Percentiles rank a stretch among this genome's conserved stretches.
Evolutionary conservation across 2,329 filamentous ascomycete genomes (phyloP).

Genomic region (Verticillium tricorpus): DNA sequence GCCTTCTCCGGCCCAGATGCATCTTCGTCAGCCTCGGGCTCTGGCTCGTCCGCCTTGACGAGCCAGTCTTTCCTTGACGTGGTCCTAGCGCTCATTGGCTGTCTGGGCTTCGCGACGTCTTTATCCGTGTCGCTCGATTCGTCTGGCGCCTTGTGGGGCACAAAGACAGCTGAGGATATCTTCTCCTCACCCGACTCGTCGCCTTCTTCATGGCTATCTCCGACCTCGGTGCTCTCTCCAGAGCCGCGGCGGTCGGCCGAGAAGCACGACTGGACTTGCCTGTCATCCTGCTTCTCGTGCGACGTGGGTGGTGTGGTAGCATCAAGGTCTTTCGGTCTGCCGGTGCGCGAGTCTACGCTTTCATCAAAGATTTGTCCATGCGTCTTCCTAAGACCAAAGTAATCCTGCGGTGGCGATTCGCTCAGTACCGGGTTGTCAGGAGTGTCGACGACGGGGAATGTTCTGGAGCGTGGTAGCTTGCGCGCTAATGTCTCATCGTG

Average conservation of each 20-base stretch:
- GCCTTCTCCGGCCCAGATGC: slow-evolving; percentile 25
- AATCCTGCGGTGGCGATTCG: slow-evolving; percentile 13
- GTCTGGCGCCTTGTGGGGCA: slow-evolving; percentile 63
- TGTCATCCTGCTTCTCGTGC: slow-evolving; percentile 5
- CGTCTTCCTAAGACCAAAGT: slow-evolving; percentile 12
- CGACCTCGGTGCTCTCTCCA: slow-evolving; percentile 31
- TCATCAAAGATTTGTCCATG: slow-evolving; percentile 14
- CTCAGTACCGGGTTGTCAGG: slow-evolving; percentile 10
- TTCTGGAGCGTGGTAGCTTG: slow-evolving; percentile 8
- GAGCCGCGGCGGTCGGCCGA: slow-evolving; percentile 27
- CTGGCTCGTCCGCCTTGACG: slow-evolving; percentile 52
- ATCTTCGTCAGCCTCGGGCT: slow-evolving; percentile 24
- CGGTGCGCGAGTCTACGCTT: slow-evolving; percentile 6
- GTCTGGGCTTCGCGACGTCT: slow-evolving; percentile 19
- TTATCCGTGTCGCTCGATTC: slow-evolving; percentile 25
- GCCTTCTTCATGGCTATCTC: slow-evolving; percentile 39
- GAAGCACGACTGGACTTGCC: slow-evolving; percentile 4
- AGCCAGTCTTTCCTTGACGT: slow-evolving; percentile 39
- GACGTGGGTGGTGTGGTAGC: not conserved
- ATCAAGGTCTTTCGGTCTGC: not conserved
- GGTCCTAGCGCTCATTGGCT: slow-evolving; percentile 6
- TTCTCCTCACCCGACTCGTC: slow-evolving; percentile 74
- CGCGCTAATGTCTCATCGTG: slow-evolving; percentile 14
- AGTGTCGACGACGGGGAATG: slow-evolving; percentile 9
- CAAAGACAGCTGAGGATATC: slow-evolving; percentile 80